phyloP scores from a whole-genome alignment of 2,329 filamentous ascomycete genomes.

The Trichoderma guizhouense region DNA sequence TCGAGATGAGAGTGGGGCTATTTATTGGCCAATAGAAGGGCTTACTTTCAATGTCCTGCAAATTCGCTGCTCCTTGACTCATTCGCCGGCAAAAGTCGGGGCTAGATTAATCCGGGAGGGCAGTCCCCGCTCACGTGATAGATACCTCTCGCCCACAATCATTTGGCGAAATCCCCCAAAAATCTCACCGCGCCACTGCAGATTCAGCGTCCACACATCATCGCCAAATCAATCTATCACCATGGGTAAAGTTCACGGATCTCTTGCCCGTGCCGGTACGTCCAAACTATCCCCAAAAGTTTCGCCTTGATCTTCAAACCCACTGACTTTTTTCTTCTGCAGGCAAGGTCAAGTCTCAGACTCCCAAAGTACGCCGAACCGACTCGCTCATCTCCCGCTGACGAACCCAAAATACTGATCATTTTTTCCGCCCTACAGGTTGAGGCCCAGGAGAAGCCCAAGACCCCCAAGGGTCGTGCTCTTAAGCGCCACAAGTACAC shows the following conservation, averaged over 20 bases:
- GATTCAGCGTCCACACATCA: slow-evolving; percentile 38
- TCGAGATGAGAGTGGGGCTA: neutral
- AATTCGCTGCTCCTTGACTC: neutral
- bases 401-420: slow-evolving; percentile 31
- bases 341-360: slow-evolving; percentile 98
- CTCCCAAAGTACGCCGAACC: slow-evolving; percentile 69
- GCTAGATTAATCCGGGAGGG: slow-evolving; percentile 34
- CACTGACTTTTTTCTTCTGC: slow-evolving; percentile 53
- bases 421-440: slow-evolving; percentile 50
- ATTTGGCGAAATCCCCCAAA: slow-evolving; percentile 38
- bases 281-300: slow-evolving; percentile 20
- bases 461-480: slow-evolving; percentile 93
- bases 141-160: slow-evolving; percentile 36
- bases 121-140: slow-evolving; percentile 39
- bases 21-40: neutral
- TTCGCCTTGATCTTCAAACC: neutral
- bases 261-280: slow-evolving; percentile 77
- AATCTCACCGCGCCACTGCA: slow-evolving; percentile 30
- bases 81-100: neutral
- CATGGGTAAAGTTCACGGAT: slow-evolving; percentile 94
- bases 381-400: slow-evolving; percentile 20
- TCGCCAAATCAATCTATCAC: slow-evolving; percentile 45
- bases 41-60: neutral
- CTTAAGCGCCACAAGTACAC: slow-evolving; percentile 97
- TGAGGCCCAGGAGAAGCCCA: slow-evolving; percentile 91